Percentiles rank a stretch among this genome's conserved stretches.
These are phyloP conservation scores for Syzygium malaccense DNA, from an alignment of 441 rosid species.

Conservation along the genomic window DNA sequence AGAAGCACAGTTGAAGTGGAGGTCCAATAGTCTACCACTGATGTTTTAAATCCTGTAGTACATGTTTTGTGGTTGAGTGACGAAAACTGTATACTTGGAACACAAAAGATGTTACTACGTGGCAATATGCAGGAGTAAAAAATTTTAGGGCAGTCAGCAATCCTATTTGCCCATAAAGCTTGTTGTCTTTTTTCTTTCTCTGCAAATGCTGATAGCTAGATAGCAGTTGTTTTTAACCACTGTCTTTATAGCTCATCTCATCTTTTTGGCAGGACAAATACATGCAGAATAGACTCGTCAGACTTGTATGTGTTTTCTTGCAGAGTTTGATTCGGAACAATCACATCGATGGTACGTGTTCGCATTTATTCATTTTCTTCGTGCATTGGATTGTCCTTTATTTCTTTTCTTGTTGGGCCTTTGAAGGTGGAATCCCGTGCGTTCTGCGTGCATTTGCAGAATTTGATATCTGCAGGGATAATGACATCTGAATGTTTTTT, in stretches of 20 bases:
- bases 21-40: not conserved
- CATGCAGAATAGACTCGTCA: conserved; percentile 98
- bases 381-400: not conserved
- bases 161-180: not conserved
- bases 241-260: not conserved
- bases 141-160: not conserved
- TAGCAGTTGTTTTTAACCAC: not conserved
- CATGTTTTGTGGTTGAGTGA: not conserved
- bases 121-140: not conserved
- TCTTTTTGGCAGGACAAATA: conserved; percentile 67
- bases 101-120: not conserved
- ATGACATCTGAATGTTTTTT: not conserved
- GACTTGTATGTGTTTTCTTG: conserved; percentile 97
- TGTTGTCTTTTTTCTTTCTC: not conserved
- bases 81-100: not conserved
- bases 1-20: not conserved
- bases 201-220: not conserved
- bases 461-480: not conserved
- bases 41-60: not conserved
- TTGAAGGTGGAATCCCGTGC: not conserved
- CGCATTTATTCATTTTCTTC: not conserved
- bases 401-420: not conserved
- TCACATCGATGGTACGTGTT: conserved; percentile 69
- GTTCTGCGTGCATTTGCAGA: not conserved
- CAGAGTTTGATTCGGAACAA: conserved; percentile 90